Conservation (phyloP, 164 flowering plant species). For the Liquidambar formosana region DNA sequence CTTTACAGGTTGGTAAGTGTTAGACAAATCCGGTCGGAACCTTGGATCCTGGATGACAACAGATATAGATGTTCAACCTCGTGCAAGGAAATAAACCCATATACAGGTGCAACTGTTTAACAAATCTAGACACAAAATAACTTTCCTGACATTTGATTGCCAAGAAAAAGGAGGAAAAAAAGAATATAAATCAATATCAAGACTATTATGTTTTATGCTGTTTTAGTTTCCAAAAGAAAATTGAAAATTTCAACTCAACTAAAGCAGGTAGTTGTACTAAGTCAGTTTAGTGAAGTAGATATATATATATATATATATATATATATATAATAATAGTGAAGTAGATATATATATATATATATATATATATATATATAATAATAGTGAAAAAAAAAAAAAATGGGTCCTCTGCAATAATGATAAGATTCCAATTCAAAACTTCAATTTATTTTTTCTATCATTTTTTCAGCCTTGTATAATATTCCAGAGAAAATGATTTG, state of each 20-base stretch:
- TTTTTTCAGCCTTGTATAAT: too few relatives aligned
- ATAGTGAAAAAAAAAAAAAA: too few relatives aligned
- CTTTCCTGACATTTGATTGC: neutral
- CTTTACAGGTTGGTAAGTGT: conserved; percentile 74
- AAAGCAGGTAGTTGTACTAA: neutral
- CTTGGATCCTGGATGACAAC: conserved; percentile 67
- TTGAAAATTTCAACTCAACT: neutral
- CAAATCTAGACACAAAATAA: neutral
- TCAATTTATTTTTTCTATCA: too few relatives aligned
- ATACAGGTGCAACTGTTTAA: neutral
- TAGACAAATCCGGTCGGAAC: conserved; percentile 85
- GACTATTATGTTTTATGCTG: neutral
- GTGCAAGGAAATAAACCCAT: too few relatives aligned
- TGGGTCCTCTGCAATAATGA: too few relatives aligned
- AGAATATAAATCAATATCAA: neutral
- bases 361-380: too few relatives aligned
- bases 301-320: too few relatives aligned
- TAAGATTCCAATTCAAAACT: too few relatives aligned
- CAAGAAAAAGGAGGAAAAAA: neutral
- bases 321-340: too few relatives aligned
- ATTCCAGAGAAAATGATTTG: too few relatives aligned
- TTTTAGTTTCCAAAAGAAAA: neutral
- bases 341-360: too few relatives aligned
- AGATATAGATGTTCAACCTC: neutral
- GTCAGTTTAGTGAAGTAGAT: too few relatives aligned